phyloP scores from a whole-genome alignment of 2,329 filamentous ascomycete genomes.

The Claviceps sp. region DNA sequence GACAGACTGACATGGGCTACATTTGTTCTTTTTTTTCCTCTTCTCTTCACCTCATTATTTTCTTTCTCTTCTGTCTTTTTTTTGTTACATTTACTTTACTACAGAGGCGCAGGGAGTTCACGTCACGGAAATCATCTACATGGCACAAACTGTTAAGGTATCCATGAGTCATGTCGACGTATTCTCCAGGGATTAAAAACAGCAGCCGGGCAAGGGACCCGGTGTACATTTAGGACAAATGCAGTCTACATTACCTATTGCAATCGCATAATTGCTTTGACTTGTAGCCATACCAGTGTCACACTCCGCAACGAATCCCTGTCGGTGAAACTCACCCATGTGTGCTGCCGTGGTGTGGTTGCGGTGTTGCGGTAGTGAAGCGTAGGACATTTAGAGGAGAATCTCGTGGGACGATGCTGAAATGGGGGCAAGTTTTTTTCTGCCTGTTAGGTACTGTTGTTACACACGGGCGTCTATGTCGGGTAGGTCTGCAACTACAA shows the following conservation, averaged over 20 bases:
- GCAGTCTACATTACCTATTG: not conserved
- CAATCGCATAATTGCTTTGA: not conserved
- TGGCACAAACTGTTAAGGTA: not conserved
- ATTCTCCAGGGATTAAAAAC: not conserved
- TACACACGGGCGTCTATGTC: conserved; percentile 1
- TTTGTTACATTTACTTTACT: not conserved
- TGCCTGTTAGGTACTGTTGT: not conserved
- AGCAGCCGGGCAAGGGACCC: not conserved
- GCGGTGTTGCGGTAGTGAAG: not conserved
- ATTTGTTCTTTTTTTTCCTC: not conserved
- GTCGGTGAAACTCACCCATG: not conserved
- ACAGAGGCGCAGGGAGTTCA: not conserved
- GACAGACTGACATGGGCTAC: not conserved
- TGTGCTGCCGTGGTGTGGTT: not conserved
- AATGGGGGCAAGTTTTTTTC: not conserved
- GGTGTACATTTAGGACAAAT: not conserved
- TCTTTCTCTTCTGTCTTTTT: not conserved
- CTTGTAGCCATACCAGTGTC: not conserved
- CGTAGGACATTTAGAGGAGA: not conserved
- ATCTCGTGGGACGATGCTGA: not conserved
- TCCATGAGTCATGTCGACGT: no score
- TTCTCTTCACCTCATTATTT: not conserved
- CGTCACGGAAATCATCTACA: not conserved
- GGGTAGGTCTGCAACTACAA: not conserved
- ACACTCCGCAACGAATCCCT: not conserved